Base-by-base conservation (phyloP, 805 yeast species). In the Pichia gijzeniarum region DNA sequence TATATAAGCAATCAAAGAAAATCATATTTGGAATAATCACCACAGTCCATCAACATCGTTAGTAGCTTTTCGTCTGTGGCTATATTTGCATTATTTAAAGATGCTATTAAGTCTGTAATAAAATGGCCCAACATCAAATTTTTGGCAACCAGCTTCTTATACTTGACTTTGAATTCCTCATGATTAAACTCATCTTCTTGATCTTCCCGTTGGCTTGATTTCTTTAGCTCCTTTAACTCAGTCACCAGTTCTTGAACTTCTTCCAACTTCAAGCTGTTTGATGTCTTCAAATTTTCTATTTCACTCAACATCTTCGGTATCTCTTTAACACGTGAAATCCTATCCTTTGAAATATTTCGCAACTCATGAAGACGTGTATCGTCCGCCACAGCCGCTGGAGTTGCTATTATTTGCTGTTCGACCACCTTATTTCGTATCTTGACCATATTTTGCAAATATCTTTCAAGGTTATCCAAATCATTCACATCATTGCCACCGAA, bases 31-130 rank as follows among this genome's bases (percentile, higher is more conserved):
- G 55, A 53, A 38, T 57, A 57, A 40, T 61, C 62, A 13, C 63
- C 62, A 45, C 67, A 59, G 25, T 47, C 55, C 27, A 60, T 41
- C 13, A 68, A 51, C 5, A 63, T 61, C 3, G 63, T 60, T 8
- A 43, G 46, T 25, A 69, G 44, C 10, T 44, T 47, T 5, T 57
- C 58, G 45, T 69, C 68, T 1, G 54, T 43, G 10, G 50, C 48
- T 59, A 71, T 57, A 45, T 69, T 56, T 1, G 63, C 47, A 17
- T 51, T 51, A 2, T 69, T 65, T 30, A 62, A 49, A 12, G 70
- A 60, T 1, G 69, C 58, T 0, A 70, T 54, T 22, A 65, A 45
- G 19, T 61, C 58, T 7, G 59, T 53, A 7, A 67, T 62, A 43
- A 66, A 62, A 27, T 58, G 61, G 32, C 60, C 51, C 19, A 61